A percentile compares a stretch with the other conserved stretches of the same genome.
Evolutionary conservation across 31 red algal genomes (phyloP).

Genomic region (Endocladia muricata): DNA sequence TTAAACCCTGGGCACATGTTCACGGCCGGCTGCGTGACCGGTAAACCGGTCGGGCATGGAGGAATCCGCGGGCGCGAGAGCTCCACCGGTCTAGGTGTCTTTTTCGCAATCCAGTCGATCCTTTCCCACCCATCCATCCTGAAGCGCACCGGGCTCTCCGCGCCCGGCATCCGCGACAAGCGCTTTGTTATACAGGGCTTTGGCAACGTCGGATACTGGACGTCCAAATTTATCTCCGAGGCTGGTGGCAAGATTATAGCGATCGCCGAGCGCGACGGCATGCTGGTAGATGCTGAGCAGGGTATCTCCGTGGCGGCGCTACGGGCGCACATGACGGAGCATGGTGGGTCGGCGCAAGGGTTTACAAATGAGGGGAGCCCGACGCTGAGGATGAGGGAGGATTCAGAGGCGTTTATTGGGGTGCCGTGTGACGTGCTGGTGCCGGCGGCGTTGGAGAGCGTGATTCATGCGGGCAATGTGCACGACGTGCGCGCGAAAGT

Average conservation of each 20-base stretch:
- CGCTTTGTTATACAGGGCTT: conserved; percentile 91
- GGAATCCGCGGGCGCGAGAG: conserved; percentile 92
- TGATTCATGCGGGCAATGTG: conserved; percentile 73
- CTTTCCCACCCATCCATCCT: conserved; percentile 43
- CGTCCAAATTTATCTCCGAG: conserved; percentile 65
- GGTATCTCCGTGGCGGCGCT: conserved; percentile 69
- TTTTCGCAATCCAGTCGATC: conserved; percentile 77
- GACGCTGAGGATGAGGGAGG: conserved; percentile 31
- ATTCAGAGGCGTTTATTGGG: conserved; percentile 31
- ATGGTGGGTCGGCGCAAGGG: conserved; percentile 43
- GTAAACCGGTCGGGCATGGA: conserved; percentile 92
- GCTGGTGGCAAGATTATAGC: conserved; percentile 78
- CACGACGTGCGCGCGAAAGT: conserved; percentile 74
- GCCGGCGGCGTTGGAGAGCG: conserved; percentile 93
- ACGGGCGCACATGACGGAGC: conserved; percentile 37
- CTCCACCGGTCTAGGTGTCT: conserved; percentile 95
- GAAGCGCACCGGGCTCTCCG: conserved; percentile 31
- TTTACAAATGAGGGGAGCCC: conserved; percentile 73
- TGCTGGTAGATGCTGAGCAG: conserved; percentile 30
- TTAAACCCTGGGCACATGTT: conserved; percentile 84
- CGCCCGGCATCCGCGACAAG: conserved; percentile 55
- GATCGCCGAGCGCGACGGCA: conserved; percentile 82
- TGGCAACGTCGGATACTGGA: conserved; percentile 98
- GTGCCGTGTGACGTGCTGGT: conserved; percentile 86
- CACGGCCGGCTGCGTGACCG: conserved; percentile 88